Base-by-base conservation (phyloP, 805 yeast species). In the Spathaspora hagerdaliae region DNA sequence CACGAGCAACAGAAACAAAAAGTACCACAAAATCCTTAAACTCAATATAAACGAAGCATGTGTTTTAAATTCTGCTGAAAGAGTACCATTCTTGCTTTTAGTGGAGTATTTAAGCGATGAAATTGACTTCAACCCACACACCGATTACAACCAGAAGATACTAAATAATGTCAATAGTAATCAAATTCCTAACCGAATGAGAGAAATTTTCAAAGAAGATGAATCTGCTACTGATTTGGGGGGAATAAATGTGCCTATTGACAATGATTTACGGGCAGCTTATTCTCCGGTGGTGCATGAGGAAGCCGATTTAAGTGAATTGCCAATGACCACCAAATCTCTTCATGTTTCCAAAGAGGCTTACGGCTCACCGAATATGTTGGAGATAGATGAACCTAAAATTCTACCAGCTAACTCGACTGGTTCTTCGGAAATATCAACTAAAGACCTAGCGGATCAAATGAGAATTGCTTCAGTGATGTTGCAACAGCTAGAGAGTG, bases 391-490 rank as follows among this genome's bases (percentile, higher is more conserved):
- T 9, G 9, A 9, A 9, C 32, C 12, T 5, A 29, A 9, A 29
- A 11, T 29, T 9, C 12, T 5, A 9, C 9, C 32, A 29, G 6
- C 9, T 9, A 29, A 3, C 32, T 29, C 12, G 12, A 6, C 3
- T 3, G 12, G 32, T 11, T 29, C 32, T 3, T 11, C 32, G 12
- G 32, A 29, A 11, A 29, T 69, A 6, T 9, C 9, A 9, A 11
- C 9, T 9, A 11, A 9, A 19, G 24, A 19, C 24, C 24, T 19
- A 19, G 24, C 24, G 24, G 24, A 19, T 7, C 98, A 94, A 63
- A 88, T 94, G 92, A 78, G 97, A 54, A 91, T 96, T 27, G 97
- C 99, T 0, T 87, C 97, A 1, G 87, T 94, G 5, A 94, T 94
- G 96, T 69, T 94, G 27, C 82, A 90, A 8, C 99, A 94, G 62